Percentiles rank a stretch among this genome's conserved stretches.
Conservation (phyloP, 805 yeast genomes). For the Candida coquimbonensis region DNA sequence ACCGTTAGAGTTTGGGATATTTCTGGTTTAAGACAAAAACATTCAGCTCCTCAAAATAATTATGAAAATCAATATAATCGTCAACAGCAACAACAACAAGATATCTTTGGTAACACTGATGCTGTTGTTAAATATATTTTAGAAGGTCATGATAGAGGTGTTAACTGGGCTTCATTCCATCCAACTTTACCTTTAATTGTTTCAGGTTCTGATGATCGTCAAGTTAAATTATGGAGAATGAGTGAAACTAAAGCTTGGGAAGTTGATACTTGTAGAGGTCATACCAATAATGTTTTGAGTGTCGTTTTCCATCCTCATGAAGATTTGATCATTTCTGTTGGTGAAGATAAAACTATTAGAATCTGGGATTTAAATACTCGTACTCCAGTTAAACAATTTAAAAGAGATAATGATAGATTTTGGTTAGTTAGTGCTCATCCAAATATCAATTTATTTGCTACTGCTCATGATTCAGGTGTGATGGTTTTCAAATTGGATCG, state of each 20-base stretch:
- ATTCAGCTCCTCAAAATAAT: constrained; percentile 68
- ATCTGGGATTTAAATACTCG: constrained; percentile 96
- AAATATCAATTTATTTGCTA: constrained; percentile 83
- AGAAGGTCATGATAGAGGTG: constrained; percentile 98
- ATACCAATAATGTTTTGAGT: constrained; percentile 85
- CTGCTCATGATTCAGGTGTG: constrained; percentile 95
- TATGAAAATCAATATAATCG: constrained; percentile 36
- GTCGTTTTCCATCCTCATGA: constrained; percentile 90
- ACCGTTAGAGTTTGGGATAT: constrained; percentile 99
- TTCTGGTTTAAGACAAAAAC: constrained; percentile 88
- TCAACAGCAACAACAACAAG: constrained; percentile 75
- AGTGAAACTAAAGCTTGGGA: constrained; percentile 98
- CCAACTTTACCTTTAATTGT: constrained; percentile 93
- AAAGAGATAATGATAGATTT: constrained; percentile 89
- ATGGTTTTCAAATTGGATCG: constrained; percentile 97
- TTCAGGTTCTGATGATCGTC: constrained; percentile 93
- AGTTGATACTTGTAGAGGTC: constrained; percentile 97
- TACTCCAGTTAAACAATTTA: constrained; percentile 87
- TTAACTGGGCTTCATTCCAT: constrained; percentile 97
- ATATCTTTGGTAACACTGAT: constrained; percentile 89
- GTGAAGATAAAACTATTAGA: constrained; percentile 93
- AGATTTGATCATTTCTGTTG: constrained; percentile 85
- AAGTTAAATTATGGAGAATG: constrained; percentile 96
- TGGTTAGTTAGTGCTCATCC: constrained; percentile 93
- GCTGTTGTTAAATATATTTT: constrained; percentile 92